These are phyloP conservation scores for Clonostachys rosea DNA, from an alignment of 2,329 filamentous ascomycete species.

Conservation along the genomic window DNA sequence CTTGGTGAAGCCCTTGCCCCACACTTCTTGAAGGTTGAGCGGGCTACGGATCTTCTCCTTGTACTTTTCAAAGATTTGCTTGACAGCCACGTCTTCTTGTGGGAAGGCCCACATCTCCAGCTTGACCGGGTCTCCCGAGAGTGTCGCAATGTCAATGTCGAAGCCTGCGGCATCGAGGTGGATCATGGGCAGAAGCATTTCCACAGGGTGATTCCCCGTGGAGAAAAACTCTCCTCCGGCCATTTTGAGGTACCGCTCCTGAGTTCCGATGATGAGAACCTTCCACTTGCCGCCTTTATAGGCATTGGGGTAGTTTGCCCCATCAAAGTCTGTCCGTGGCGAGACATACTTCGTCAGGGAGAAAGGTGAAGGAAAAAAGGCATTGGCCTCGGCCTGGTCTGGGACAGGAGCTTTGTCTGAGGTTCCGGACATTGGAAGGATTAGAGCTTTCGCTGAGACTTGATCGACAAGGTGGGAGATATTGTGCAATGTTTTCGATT, in stretches of 20 bases:
- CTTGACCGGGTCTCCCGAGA: conserved; percentile 12
- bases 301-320: conserved; percentile 7
- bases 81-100: conserved; percentile 1
- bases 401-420: conserved; percentile 6
- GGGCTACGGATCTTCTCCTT: conserved; percentile 9
- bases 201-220: conserved; percentile 12
- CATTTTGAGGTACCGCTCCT: conserved; percentile 12
- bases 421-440: too few species aligned
- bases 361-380: conserved; percentile 11
- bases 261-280: conserved; percentile 9
- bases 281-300: conserved; percentile 11
- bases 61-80: conserved; percentile 4
- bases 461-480: too few species aligned
- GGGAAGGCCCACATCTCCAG: conserved; percentile 11
- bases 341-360: conserved; percentile 10
- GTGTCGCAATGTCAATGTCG: conserved; percentile 10
- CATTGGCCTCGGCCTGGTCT: conserved; percentile 12
- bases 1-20: conserved; percentile 6
- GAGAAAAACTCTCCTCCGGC: conserved; percentile 10
- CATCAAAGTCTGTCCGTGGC: conserved; percentile 10
- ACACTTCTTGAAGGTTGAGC: conserved; percentile 7
- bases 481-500: too few species aligned
- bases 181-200: conserved; percentile 10
- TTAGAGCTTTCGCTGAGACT: too few species aligned
- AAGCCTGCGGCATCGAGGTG: conserved; percentile 11